Base-by-base conservation (phyloP, 108 stramenopile genomes). In the Cyclotella cryptica region DNA sequence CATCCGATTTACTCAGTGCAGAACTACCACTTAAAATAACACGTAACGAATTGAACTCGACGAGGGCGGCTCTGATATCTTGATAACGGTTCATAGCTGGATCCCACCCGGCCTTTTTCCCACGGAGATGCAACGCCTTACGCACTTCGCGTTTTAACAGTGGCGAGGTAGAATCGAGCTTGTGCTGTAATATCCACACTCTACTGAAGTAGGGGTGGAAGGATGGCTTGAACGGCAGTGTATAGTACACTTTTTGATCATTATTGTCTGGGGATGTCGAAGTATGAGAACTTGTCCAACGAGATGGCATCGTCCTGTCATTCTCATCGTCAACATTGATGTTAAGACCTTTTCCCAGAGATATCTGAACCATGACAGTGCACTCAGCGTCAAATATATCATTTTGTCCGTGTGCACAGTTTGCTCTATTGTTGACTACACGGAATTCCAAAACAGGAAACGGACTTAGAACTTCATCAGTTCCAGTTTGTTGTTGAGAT, bases 371-470 rank as follows among this genome's bases (percentile, higher is more conserved):
- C 28, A 79, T 74, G 27, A 28, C 71, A 35, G 64, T 53, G 12
- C 64, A 45, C n/a, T 65, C 39, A 22, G 78, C 78, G 42, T 79
- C 78, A 59, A 61, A 79, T 65, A 79, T 73, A 41, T 73, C 78
- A 58, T 79, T 74, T 19, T 65, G 15, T 17, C 72, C 78, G 0
- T 42, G 58, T 41, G 67, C 22, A 11, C n/a, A 63, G 29, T 79
- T 79, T 3, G 78, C 78, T 43, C 78, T 44, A 30, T 79, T 74
- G 17, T 79, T 79, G 18, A 79, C 65, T 1, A 72, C 47, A 15
- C 78, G 70, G 39, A 79, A 79, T 58, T 79, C 78, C 18, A 79
- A 0, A 13, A 79, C 78, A 10, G 78, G 78, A 42, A 53, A 79
- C 3, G 70, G 57, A 15, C 42, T 10, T 40, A 58, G 58, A 24